phyloP scores from a whole-genome alignment of 176 grass and related monocot genomes.

The Paspalum vaginatum region DNA sequence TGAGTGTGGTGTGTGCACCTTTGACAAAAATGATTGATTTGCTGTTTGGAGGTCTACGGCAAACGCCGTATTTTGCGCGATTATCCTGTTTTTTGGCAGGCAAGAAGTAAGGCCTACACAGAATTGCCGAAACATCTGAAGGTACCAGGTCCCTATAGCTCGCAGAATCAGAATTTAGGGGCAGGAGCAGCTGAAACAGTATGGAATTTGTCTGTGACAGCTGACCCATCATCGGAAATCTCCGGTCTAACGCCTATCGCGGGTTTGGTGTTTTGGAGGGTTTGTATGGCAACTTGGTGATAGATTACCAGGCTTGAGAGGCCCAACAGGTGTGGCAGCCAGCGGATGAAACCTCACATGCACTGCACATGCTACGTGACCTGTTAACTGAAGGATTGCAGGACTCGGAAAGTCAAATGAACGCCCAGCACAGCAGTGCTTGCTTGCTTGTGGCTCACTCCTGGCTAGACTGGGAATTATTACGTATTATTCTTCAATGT shows the following conservation, averaged over 20 bases:
- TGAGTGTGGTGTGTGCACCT: slow-evolving; percentile 5
- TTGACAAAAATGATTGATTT: slow-evolving; percentile 27
- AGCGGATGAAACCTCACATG: slow-evolving; percentile 49
- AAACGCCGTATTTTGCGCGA: neutral
- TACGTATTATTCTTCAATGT: slow-evolving; percentile 20
- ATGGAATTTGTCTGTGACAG: neutral
- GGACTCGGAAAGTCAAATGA: slow-evolving; percentile 53
- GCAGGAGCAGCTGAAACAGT: neutral
- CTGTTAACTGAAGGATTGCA: slow-evolving; percentile 43
- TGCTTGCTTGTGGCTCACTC: slow-evolving; percentile 47
- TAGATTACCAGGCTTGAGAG: slow-evolving; percentile 28
- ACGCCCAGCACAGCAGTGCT: neutral
- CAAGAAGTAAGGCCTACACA: slow-evolving; percentile 14
- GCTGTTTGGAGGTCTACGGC: slow-evolving; percentile 17
- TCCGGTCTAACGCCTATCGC: neutral
- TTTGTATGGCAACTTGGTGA: slow-evolving; percentile 44
- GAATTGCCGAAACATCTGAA: slow-evolving; percentile 18
- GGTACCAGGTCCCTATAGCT: neutral
- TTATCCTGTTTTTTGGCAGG: slow-evolving; percentile 25
- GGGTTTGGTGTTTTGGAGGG: slow-evolving; percentile 14
- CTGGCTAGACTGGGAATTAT: slow-evolving; percentile 4
- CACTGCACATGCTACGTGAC: slow-evolving; percentile 54
- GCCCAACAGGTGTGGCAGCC: slow-evolving; percentile 42
- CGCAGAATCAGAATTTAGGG: slow-evolving; percentile 16
- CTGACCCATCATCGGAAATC: slow-evolving; percentile 5